A percentile compares a stretch with the other conserved stretches of the same genome.
These are phyloP conservation scores for Bipolaris oryzae DNA, from an alignment of 2,329 filamentous ascomycete genomes.

Conservation along the genomic window DNA sequence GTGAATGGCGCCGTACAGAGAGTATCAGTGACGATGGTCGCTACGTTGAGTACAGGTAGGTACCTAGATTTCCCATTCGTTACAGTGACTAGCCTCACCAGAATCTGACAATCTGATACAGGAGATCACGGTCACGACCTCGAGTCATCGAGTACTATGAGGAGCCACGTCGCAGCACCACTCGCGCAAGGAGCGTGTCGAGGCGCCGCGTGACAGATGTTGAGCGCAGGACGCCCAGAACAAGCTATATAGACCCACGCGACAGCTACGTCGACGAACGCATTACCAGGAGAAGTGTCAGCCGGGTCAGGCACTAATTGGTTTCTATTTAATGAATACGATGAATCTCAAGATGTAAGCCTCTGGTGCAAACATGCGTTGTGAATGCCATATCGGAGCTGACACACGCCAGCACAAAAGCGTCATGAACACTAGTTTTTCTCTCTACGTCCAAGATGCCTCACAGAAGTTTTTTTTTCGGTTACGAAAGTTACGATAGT, in stretches of 20 bases:
- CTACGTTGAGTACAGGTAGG: slow-evolving; percentile 32
- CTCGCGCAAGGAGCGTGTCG: slow-evolving; percentile 34
- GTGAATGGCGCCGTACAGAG: slow-evolving; percentile 36
- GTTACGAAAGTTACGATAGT: neutral
- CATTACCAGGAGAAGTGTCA: slow-evolving; percentile 36
- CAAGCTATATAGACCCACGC: slow-evolving; percentile 31
- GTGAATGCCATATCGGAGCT: neutral
- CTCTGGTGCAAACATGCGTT: neutral
- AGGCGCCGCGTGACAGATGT: slow-evolving; percentile 35
- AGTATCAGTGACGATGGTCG: slow-evolving; percentile 27
- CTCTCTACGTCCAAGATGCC: neutral
- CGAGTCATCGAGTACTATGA: slow-evolving; percentile 38
- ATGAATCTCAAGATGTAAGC: neutral
- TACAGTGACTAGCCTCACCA: too few species aligned
- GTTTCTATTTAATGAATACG: neutral
- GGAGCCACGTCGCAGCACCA: slow-evolving; percentile 33
- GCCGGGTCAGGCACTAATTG: slow-evolving; percentile 27
- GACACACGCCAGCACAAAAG: neutral
- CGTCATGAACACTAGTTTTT: neutral
- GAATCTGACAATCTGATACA: slow-evolving; percentile 6
- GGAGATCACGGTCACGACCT: slow-evolving; percentile 25
- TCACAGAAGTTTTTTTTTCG: neutral
- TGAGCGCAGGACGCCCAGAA: slow-evolving; percentile 31
- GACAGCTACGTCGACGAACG: slow-evolving; percentile 38
- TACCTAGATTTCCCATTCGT: neutral